Percentiles rank a stretch among this genome's conserved stretches.
Conservation (phyloP, 352 stramenopile genomes). For the Elongisporangium anandrum region DNA sequence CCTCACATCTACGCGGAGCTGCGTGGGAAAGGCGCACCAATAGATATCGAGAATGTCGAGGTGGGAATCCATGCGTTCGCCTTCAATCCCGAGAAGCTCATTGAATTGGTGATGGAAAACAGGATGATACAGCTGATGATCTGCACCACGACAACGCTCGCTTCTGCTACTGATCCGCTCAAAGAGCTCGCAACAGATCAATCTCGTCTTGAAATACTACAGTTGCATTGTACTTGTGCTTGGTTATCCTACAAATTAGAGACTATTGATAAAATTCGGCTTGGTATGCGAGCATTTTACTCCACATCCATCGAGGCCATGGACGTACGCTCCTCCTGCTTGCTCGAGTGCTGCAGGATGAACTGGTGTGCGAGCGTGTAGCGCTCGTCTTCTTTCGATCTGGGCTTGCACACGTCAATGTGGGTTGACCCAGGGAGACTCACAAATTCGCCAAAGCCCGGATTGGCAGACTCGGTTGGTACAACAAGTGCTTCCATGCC, state of each 20-base stretch:
- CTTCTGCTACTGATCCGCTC: neutral
- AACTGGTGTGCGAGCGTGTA: conserved; percentile 67
- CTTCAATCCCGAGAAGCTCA: neutral
- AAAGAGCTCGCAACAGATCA: neutral
- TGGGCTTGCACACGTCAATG: conserved; percentile 77
- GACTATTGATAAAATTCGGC: neutral
- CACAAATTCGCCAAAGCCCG: conserved; percentile 71
- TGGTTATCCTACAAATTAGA: neutral
- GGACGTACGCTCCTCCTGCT: neutral
- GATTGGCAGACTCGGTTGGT: conserved; percentile 57
- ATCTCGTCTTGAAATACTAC: no score
- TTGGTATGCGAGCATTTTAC: neutral
- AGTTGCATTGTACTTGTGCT: neutral
- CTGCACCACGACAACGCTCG: neutral
- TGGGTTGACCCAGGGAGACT: conserved; percentile 54
- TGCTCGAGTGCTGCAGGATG: conserved; percentile 21
- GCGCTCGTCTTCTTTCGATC: conserved; percentile 41
- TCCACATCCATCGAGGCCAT: conserved; percentile 7
- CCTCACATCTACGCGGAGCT: conserved; percentile 40
- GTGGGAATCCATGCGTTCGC: conserved; percentile 14
- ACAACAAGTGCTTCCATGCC: conserved; percentile 74
- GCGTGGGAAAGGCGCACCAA: conserved; percentile 17
- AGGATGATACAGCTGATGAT: neutral
- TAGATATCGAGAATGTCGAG: conserved; percentile 59
- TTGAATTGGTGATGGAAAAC: neutral